Evolutionary conservation across 495 filamentous ascomycete species (phyloP).

Genomic region (Penicillium crystallinum): DNA sequence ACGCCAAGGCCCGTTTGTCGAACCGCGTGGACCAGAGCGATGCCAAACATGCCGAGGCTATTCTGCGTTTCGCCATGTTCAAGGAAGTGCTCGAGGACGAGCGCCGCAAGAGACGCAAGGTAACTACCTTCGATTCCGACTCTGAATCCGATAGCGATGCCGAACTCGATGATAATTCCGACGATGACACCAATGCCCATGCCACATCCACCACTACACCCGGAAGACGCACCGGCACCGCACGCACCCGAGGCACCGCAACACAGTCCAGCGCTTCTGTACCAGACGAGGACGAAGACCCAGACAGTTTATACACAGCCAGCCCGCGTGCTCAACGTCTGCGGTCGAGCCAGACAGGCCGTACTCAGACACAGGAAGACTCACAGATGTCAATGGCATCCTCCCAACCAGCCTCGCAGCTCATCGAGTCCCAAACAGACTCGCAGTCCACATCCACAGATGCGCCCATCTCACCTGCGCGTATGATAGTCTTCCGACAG

Average conservation of each 20-base stretch:
- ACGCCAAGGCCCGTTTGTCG: slow-evolving; percentile 89
- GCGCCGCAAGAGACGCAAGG: slow-evolving; percentile 65
- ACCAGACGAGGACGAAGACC: slow-evolving; percentile 28
- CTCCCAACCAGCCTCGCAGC: slow-evolving; percentile 62
- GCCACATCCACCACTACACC: slow-evolving; percentile 34
- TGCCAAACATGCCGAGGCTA: slow-evolving; percentile 79
- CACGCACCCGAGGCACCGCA: slow-evolving; percentile 45
- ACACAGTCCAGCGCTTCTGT: slow-evolving; percentile 31
- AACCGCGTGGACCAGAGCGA: slow-evolving; percentile 91
- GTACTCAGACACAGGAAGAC: slow-evolving; percentile 36
- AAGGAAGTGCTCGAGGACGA: slow-evolving; percentile 93
- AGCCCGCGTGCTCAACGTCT: slow-evolving; percentile 50
- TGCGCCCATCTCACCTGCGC: slow-evolving; percentile 52
- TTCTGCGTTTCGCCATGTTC: slow-evolving; percentile 93
- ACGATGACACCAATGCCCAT: slow-evolving; percentile 27
- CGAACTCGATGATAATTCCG: slow-evolving; percentile 37
- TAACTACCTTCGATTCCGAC: slow-evolving; percentile 40
- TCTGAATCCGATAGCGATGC: slow-evolving; percentile 38
- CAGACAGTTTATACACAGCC: slow-evolving; percentile 50
- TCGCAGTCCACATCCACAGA: slow-evolving; percentile 41
- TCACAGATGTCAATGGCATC: slow-evolving; percentile 65
- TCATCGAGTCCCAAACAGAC: slow-evolving; percentile 52
- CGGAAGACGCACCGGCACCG: slow-evolving; percentile 14
- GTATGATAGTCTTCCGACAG: slow-evolving; percentile 69
- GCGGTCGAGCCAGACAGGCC: slow-evolving; percentile 37